Evolutionary conservation across 345 rosid genomes (phyloP), one percentile per base, ranked within the genome.

Genomic region (Populus euphratica): DNA sequence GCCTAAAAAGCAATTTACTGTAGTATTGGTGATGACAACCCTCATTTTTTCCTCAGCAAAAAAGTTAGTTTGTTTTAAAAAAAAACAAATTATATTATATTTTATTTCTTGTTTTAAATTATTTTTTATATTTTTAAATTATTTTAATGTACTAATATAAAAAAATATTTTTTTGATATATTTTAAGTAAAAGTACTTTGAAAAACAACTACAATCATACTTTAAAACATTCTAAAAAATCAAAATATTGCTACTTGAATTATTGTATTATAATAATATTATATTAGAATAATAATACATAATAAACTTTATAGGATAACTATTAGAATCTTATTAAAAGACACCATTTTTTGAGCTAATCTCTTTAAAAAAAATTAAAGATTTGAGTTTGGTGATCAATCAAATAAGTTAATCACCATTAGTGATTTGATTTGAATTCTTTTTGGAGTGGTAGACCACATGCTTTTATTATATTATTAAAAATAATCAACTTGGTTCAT

Each of bases 381-480:
- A 14, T 2, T 33, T 70, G 61, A 27, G 39, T 44, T 72, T 20
- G 67, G 50, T n/a, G 50, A 72, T 72, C 75, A n/a, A 72, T 72
- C 66, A 72, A 23, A 56, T 56, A 29, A 72, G 20, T 56, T 72
- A n/a, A 56, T 50, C 2, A 10, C 67, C 66, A 4, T 16, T 70
- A 10, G 39, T 72, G 47, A 4, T 54, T 49, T 59, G 75, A n/a
- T 54, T 56, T 36, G 27, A 11, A 27, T 70, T 70, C 36, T 27
- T 36, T 21, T 10, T 68, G 44, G 31, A 31, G 18, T 25, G 17
- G 64, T n/a, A 8, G 72, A 72, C 56, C 75, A 36, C 27, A 21
- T 36, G 66, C 35, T 47, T 20, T 16, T 16, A 10, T 49, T 70
- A 11, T 27, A 59, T 23, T 38, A 23, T 44, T 70, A 65, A 3